These are phyloP conservation scores for Podosphaera fusca DNA, from an alignment of 2,329 filamentous ascomycete species.

Conservation along the genomic window DNA sequence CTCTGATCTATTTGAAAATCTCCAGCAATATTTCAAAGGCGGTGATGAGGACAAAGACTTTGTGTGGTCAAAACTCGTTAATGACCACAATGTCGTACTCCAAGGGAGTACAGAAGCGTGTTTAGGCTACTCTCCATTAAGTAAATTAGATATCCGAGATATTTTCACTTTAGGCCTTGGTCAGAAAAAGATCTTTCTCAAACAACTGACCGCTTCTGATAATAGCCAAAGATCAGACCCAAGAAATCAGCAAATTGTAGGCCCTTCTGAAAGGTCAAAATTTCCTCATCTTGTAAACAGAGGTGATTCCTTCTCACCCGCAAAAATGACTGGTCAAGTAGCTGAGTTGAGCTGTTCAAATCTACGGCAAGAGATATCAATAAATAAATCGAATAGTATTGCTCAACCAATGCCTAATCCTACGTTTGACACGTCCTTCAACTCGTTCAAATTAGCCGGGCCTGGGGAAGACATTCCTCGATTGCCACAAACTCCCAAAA, in stretches of 20 bases:
- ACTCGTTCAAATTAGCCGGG: not conserved
- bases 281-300: not conserved
- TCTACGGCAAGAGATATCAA: not conserved
- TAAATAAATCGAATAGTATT: not conserved
- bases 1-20: constrained; percentile 3
- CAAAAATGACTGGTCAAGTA: not conserved
- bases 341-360: not conserved
- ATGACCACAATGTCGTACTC: constrained; percentile 1
- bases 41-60: constrained; percentile 2
- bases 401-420: not conserved
- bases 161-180: constrained; percentile 2
- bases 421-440: not conserved
- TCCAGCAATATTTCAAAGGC: constrained; percentile 1
- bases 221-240: not conserved
- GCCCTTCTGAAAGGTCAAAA: not conserved
- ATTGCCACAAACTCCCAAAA: not conserved
- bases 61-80: constrained; percentile 5
- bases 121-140: constrained; percentile 1
- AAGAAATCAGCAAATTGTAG: no score
- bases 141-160: not conserved
- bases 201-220: not conserved
- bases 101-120: not conserved
- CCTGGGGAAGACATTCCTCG: not conserved
- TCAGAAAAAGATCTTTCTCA: constrained; percentile 2
- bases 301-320: not conserved